phyloP scores from a whole-genome alignment of 805 yeast genomes.

The Torulaspora indica region DNA sequence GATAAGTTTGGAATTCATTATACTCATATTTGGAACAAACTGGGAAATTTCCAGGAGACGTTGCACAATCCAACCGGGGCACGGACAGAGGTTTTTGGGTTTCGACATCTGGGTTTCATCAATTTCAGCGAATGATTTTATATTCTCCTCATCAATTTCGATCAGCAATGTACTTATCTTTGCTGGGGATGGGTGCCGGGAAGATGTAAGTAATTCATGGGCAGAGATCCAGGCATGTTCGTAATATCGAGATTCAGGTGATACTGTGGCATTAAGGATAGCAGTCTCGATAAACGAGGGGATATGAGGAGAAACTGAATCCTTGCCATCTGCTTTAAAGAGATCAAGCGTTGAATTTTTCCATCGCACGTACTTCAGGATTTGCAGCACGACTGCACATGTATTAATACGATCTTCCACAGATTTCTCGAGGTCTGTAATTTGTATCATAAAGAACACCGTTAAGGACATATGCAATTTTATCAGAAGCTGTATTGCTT shows the following conservation, averaged over 20 bases:
- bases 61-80: conserved; percentile 88
- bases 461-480: conserved; percentile 64
- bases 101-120: conserved; percentile 34
- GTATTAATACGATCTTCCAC: conserved; percentile 57
- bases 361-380: conserved; percentile 58
- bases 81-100: conserved; percentile 59
- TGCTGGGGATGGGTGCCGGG: conserved; percentile 19
- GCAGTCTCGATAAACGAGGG: conserved; percentile 87
- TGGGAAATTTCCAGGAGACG: conserved; percentile 71
- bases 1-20: conserved; percentile 57
- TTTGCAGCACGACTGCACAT: conserved; percentile 63
- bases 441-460: conserved; percentile 56
- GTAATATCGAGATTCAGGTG: conserved; percentile 75
- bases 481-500: conserved; percentile 60
- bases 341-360: conserved; percentile 58
- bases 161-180: conserved; percentile 29
- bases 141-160: conserved; percentile 19
- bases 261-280: conserved; percentile 61
- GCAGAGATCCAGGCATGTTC: conserved; percentile 66
- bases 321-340: conserved; percentile 36
- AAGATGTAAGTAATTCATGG: conserved; percentile 30
- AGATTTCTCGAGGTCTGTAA: conserved; percentile 57
- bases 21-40: conserved; percentile 73
- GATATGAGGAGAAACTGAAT: conserved; percentile 44
- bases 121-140: conserved; percentile 33